phyloP scores from a whole-genome alignment of 139 green algal species.

The Gonium pectorale region DNA sequence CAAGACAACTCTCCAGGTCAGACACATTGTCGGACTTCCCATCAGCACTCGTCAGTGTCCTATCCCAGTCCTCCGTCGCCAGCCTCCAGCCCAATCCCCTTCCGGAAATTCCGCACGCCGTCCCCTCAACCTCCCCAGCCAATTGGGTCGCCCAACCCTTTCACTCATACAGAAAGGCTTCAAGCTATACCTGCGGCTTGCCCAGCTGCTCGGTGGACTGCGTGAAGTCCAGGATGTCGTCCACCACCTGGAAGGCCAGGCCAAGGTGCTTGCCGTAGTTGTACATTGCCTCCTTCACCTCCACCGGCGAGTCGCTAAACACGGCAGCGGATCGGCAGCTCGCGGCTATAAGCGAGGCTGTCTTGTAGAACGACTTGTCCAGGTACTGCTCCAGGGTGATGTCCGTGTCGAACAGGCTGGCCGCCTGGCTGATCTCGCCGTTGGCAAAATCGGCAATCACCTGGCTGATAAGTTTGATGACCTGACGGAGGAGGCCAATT shows the following conservation, averaged over 20 bases:
- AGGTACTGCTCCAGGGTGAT: slow-evolving; percentile 94
- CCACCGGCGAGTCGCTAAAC: slow-evolving; percentile 82
- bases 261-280: slow-evolving; percentile 96
- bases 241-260: slow-evolving; percentile 97
- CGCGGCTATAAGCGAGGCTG: slow-evolving; percentile 97
- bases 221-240: slow-evolving; percentile 99
- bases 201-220: slow-evolving; percentile 93
- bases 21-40: too few species aligned
- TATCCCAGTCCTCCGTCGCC: too few species aligned
- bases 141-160: too few species aligned
- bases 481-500: slow-evolving; percentile 67
- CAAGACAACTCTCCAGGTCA: too few species aligned
- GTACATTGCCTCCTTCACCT: slow-evolving; percentile 94
- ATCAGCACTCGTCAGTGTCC: too few species aligned
- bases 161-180: too few species aligned
- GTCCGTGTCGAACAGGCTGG: slow-evolving; percentile 91
- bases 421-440: slow-evolving; percentile 96
- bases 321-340: slow-evolving; percentile 89
- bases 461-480: slow-evolving; percentile 98
- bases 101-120: too few species aligned
- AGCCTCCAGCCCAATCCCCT: too few species aligned
- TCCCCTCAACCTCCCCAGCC: too few species aligned
- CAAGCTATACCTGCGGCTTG: slow-evolving; percentile 85
- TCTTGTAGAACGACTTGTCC: slow-evolving; percentile 99
- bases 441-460: slow-evolving; percentile 99